phyloP scores from a whole-genome alignment of 768 basidiomycete species.

The Lentinula lateritia region DNA sequence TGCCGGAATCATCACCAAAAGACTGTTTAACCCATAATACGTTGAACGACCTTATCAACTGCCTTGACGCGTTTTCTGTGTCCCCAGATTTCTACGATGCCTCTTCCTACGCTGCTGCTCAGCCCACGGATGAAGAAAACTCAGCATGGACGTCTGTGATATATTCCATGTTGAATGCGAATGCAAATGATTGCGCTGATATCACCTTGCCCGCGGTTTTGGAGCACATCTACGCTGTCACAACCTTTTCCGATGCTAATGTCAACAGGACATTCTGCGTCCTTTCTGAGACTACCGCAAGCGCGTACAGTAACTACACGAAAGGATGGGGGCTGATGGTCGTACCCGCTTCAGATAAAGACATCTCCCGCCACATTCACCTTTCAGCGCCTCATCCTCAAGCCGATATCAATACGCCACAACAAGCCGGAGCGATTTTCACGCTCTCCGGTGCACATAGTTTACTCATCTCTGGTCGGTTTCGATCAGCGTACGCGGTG shows the following conservation, averaged over 20 bases:
- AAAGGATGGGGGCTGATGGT: slow-evolving; percentile 6
- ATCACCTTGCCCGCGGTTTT: not conserved
- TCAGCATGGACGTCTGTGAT: not conserved
- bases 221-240: not conserved
- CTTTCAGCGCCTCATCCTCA: slow-evolving; percentile 9
- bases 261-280: not conserved
- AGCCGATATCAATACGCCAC: slow-evolving; percentile 6
- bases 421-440: slow-evolving; percentile 8
- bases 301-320: not conserved
- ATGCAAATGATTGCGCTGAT: not conserved
- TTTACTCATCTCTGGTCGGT: slow-evolving; percentile 5
- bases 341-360: not conserved
- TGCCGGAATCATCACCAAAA: not conserved
- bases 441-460: not conserved
- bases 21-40: not conserved
- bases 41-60: not conserved
- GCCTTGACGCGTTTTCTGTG: slow-evolving; percentile 5
- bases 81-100: not conserved
- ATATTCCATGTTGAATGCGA: not conserved
- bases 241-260: not conserved
- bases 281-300: not conserved
- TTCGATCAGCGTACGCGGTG: not conserved
- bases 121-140: not conserved
- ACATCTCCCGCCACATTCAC: slow-evolving; percentile 2
- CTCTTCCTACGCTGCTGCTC: slow-evolving; percentile 3